Percentiles rank a stretch among this genome's conserved stretches.
These are phyloP conservation scores for Chenopodium suecicum DNA, from an alignment of 148 eudicot genomes.

Conservation along the genomic window DNA sequence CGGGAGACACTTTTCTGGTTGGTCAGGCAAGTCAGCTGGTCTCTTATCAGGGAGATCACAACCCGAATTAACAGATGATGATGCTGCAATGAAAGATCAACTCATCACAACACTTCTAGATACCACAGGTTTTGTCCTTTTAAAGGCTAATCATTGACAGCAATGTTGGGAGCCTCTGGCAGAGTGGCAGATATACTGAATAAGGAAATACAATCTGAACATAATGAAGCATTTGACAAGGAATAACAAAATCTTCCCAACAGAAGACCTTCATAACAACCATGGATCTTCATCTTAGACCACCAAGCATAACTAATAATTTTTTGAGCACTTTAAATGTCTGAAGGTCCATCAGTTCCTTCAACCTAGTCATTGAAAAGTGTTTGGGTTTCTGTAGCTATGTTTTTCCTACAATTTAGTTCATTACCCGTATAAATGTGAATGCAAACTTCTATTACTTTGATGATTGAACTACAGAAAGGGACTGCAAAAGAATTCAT, in stretches of 20 bases:
- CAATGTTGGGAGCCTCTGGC: not conserved
- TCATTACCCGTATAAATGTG: not conserved
- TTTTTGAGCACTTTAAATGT: not conserved
- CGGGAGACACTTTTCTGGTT: constrained; percentile 28
- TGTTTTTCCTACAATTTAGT: not conserved
- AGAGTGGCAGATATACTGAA: not conserved
- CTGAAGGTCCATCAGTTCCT: not conserved
- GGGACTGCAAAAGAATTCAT: not conserved
- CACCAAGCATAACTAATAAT: not conserved
- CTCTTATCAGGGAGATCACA: constrained; percentile 29
- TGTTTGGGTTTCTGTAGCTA: not conserved
- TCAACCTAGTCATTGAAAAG: not conserved
- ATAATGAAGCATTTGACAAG: not conserved
- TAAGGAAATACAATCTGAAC: not conserved
- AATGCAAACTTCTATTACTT: not conserved
- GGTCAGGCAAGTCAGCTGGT: constrained; percentile 28
- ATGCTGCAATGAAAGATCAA: constrained; percentile 26
- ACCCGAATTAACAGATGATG: constrained; percentile 32
- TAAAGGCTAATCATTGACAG: not conserved
- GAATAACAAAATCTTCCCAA: not conserved
- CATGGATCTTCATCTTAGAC: not conserved
- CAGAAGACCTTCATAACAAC: not conserved
- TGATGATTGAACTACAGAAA: not conserved
- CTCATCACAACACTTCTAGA: not conserved
- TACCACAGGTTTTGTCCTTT: not conserved